Conservation (phyloP, 192 early-diverging fungal genomes). For the Coemansia nantahalensis region DNA sequence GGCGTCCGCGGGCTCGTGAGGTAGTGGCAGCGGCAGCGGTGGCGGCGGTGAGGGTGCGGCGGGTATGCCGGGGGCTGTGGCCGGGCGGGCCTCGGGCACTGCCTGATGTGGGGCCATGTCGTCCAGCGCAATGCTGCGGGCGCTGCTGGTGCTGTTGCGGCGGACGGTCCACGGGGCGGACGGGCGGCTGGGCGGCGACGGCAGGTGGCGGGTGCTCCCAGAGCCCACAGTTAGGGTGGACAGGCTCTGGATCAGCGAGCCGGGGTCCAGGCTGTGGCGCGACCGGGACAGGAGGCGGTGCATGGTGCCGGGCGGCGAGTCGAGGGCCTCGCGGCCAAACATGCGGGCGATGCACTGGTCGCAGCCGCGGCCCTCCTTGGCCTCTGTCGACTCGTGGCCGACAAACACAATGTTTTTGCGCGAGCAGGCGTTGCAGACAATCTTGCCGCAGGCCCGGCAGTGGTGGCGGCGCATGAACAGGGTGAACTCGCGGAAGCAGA, state of each 20-base stretch:
- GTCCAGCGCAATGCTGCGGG: not conserved
- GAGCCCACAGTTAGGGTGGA: slow-evolving; percentile 29
- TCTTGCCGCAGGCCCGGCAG: slow-evolving; percentile 75
- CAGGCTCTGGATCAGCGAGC: slow-evolving; percentile 37
- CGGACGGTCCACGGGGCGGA: slow-evolving; percentile 18
- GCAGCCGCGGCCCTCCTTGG: slow-evolving; percentile 52
- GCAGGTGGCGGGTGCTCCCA: slow-evolving; percentile 16
- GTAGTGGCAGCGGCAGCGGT: slow-evolving; percentile 7
- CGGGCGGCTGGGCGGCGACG: slow-evolving; percentile 8
- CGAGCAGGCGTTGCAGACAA: slow-evolving; percentile 74
- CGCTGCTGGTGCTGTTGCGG: not conserved
- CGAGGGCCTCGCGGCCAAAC: slow-evolving; percentile 51
- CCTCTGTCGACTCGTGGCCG: slow-evolving; percentile 13
- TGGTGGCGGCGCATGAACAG: slow-evolving; percentile 72
- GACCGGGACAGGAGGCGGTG: slow-evolving; percentile 37
- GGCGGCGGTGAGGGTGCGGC: slow-evolving; percentile 4
- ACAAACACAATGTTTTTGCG: slow-evolving; percentile 57
- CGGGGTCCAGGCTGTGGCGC: slow-evolving; percentile 47
- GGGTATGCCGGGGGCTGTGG: too few relatives aligned
- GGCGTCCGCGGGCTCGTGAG: not conserved
- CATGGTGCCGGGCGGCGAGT: slow-evolving; percentile 45
- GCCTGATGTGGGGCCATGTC: too few relatives aligned
- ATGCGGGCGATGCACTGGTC: slow-evolving; percentile 52
- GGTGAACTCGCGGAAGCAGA: slow-evolving; percentile 69
- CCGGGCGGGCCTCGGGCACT: too few relatives aligned